Evolutionary conservation across 768 basidiomycete species (phyloP), one percentile per base, ranked within the genome.

Genomic region (Krasilnikovozyma curviuscula): DNA sequence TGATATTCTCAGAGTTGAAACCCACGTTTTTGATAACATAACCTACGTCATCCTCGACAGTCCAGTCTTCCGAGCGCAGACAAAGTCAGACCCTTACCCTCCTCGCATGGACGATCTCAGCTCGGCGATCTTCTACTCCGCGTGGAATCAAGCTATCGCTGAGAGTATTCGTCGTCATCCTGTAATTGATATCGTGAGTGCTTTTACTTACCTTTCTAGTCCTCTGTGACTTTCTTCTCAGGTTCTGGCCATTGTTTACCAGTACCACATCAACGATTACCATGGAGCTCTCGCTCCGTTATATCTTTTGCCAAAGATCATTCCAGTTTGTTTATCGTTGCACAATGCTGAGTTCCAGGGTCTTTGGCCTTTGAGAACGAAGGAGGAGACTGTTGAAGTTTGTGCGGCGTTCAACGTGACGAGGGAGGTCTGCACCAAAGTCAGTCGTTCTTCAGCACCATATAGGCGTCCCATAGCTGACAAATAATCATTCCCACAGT

Each of bases 321-420:
- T 91, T 40, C 86, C 88, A 0, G 74, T 78, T 59, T 91, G 86
- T 64, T 70, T 93, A 24, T 93, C 88, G 3, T 72, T 93, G 29
- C 88, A 93, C 70, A 93, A 93, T 56, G 88, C 88, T 59, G 88
- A 93, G 65, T 93, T 93, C 73, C 88, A 93, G 62, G 88, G 88
- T 67, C 73, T 89, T 23, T 91, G 88, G 88, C 63, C 88, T 7
- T 73, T 93, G 23, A 80, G 88, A 39, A 93, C 88, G 30, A 91
- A 91, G 69, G 86, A 89, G 61, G 88, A 93, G 65, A 88, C 89
- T 85, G 89, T 85, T 68, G 88, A 93, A 64, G 88, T 93, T 39
- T 93, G 88, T 63, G 89, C 88, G 3, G 88, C 88, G 3, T 93
- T 93, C 73, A 91, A 91, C 65, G 83, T 93, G 64, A 81, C 81